Evolutionary conservation across 345 rosid species (phyloP).

Genomic region (Hypericum androsaemum): DNA sequence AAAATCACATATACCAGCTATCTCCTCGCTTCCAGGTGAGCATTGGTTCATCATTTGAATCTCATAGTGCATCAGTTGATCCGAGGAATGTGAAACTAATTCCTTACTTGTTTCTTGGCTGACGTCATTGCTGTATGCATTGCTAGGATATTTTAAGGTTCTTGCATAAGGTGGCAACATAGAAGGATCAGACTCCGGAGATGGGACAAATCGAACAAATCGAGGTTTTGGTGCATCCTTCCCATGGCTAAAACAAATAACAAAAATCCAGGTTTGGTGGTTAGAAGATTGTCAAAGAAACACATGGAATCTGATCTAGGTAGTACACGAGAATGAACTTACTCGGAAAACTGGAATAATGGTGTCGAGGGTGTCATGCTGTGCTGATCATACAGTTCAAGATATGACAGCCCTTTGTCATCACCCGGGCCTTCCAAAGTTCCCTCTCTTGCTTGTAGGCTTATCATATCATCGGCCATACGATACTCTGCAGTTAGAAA

Average conservation of each 20-base stretch:
- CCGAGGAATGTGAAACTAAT: slow-evolving; percentile 10
- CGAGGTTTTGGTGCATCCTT: slow-evolving; percentile 30
- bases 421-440: slow-evolving; percentile 12
- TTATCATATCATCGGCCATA: slow-evolving; percentile 20
- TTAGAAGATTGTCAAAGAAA: slow-evolving; percentile 5
- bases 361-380: slow-evolving; percentile 40
- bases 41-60: slow-evolving; percentile 17
- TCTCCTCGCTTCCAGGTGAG: slow-evolving; percentile 21
- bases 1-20: slow-evolving; percentile 24
- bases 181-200: slow-evolving; percentile 26
- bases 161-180: slow-evolving; percentile 21
- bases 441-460: slow-evolving; percentile 18
- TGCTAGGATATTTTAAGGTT: slow-evolving; percentile 17
- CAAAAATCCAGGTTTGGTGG: not conserved
- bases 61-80: slow-evolving; percentile 19
- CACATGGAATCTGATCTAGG: not conserved
- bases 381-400: slow-evolving; percentile 19
- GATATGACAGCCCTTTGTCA: slow-evolving; percentile 15
- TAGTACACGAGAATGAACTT: slow-evolving; percentile 10
- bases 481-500: slow-evolving; percentile 25
- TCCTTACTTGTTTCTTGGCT: slow-evolving; percentile 24
- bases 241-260: slow-evolving; percentile 24
- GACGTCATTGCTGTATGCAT: slow-evolving; percentile 17
- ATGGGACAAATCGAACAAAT: slow-evolving; percentile 20
- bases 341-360: slow-evolving; percentile 37